Conservation (phyloP, 768 basidiomycete species). For the Tephrocybe rancida region DNA sequence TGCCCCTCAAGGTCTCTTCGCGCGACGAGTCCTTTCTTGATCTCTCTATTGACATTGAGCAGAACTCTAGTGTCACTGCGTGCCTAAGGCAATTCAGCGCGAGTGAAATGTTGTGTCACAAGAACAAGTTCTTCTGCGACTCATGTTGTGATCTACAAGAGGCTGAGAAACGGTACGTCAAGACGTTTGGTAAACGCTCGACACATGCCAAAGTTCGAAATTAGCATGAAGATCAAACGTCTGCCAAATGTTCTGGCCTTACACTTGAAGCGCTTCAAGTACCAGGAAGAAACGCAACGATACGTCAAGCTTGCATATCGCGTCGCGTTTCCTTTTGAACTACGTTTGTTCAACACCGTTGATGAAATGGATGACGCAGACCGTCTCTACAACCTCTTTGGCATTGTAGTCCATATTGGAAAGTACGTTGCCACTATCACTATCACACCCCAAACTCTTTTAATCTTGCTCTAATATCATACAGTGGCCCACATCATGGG, state of each 20-base stretch:
- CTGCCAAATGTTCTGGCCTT: slow-evolving; percentile 94
- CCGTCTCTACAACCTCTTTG: slow-evolving; percentile 91
- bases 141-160: slow-evolving; percentile 96
- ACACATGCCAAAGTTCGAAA: neutral
- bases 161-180: slow-evolving; percentile 89
- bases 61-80: slow-evolving; percentile 94
- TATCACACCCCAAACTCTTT: neutral
- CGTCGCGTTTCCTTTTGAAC: slow-evolving; percentile 93
- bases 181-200: neutral
- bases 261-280: slow-evolving; percentile 98
- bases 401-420: slow-evolving; percentile 99
- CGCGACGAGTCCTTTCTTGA: slow-evolving; percentile 97
- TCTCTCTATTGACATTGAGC: slow-evolving; percentile 98
- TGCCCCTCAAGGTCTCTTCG: slow-evolving; percentile 68
- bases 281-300: slow-evolving; percentile 87
- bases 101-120: slow-evolving; percentile 97
- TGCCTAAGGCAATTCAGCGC: slow-evolving; percentile 97
- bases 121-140: slow-evolving; percentile 99
- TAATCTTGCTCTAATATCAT: slow-evolving; percentile 12
- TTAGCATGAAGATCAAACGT: slow-evolving; percentile 98
- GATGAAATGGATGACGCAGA: slow-evolving; percentile 93
- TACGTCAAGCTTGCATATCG: slow-evolving; percentile 97
- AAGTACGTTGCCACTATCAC: slow-evolving; percentile 61
- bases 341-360: slow-evolving; percentile 95
- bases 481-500: slow-evolving; percentile 95